These are phyloP conservation scores for Cyclostephanos invisitatus DNA, from an alignment of 108 stramenopile genomes.

Conservation along the genomic window DNA sequence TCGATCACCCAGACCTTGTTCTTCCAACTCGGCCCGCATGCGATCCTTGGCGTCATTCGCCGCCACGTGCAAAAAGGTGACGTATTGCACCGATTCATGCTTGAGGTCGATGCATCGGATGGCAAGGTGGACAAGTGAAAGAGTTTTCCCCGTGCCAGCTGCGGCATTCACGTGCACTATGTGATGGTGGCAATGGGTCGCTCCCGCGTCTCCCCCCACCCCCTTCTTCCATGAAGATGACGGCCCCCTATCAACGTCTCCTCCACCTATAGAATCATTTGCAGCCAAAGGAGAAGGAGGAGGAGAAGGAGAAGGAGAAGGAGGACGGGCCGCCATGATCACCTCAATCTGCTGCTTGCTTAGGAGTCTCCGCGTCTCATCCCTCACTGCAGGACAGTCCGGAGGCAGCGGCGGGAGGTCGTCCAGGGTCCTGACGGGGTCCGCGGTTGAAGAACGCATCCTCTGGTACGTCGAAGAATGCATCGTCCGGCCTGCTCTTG, in stretches of 20 bases:
- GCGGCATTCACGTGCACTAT: constrained; percentile 47
- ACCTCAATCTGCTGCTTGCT: constrained; percentile 20
- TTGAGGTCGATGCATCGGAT: constrained; percentile 29
- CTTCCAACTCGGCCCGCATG: constrained; percentile 14
- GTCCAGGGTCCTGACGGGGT: not conserved
- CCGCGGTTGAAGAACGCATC: too few relatives aligned
- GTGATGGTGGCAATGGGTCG: constrained; percentile 8
- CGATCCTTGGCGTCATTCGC: constrained; percentile 45
- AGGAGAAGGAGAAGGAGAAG: too few relatives aligned
- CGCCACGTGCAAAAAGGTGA: constrained; percentile 39
- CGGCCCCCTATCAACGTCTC: too few relatives aligned
- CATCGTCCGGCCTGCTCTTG: not conserved
- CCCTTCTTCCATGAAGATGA: constrained; percentile 1
- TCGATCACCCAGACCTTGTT: not conserved
- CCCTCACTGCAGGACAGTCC: constrained; percentile 3
- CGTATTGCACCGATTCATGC: constrained; percentile 39
- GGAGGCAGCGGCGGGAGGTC: constrained; percentile 10
- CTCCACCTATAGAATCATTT: too few relatives aligned
- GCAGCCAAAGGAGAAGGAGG: too few relatives aligned
- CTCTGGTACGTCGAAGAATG: not conserved
- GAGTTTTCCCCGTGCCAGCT: constrained; percentile 54
- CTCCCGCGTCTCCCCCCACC: not conserved
- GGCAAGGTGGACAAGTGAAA: constrained; percentile 39
- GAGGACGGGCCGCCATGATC: constrained; percentile 23
- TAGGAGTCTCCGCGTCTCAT: constrained; percentile 4